Evolutionary conservation across 2,329 filamentous ascomycete genomes (phyloP).

Genomic region (Rhynchosporium secalis): DNA sequence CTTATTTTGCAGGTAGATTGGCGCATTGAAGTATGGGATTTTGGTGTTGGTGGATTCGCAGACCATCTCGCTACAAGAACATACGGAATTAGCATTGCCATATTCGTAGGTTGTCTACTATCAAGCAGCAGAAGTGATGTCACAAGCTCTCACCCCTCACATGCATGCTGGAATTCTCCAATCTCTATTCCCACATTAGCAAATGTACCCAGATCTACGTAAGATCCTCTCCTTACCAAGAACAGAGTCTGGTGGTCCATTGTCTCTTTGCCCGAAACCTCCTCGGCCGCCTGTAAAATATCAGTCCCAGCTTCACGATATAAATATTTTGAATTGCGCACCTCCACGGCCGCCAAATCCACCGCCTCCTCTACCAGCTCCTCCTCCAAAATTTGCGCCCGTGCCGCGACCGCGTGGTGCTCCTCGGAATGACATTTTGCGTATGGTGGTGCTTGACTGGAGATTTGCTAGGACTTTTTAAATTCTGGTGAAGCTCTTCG

Average conservation of each 20-base stretch:
- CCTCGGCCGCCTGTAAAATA: slow-evolving; percentile 56
- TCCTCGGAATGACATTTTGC: slow-evolving; percentile 48
- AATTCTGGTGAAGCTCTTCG: slow-evolving; percentile 22
- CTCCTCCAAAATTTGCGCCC: slow-evolving; percentile 51
- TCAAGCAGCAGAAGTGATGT: neutral
- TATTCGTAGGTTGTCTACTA: neutral
- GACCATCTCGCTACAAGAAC: slow-evolving; percentile 69
- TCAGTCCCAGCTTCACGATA: slow-evolving; percentile 25
- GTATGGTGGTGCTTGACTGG: slow-evolving; percentile 39
- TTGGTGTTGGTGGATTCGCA: slow-evolving; percentile 95
- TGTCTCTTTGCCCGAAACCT: slow-evolving; percentile 60
- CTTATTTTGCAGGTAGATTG: slow-evolving; percentile 99
- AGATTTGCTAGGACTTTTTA: slow-evolving; percentile 27
- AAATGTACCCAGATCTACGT: slow-evolving; percentile 6
- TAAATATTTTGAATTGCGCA: slow-evolving; percentile 21
- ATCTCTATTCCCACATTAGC: slow-evolving; percentile 61
- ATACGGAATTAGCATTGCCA: neutral
- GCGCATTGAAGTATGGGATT: slow-evolving; percentile 98
- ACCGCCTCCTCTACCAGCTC: slow-evolving; percentile 50
- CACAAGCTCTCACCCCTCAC: slow-evolving; percentile 64
- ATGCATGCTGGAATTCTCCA: slow-evolving; percentile 90
- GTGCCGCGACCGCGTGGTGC: slow-evolving; percentile 58
- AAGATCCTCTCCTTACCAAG: slow-evolving; percentile 47
- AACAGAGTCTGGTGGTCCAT: slow-evolving; percentile 62
- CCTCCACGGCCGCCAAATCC: slow-evolving; percentile 49